phyloP scores from a whole-genome alignment of 495 filamentous ascomycete species.

The Aspergillus diversus region DNA sequence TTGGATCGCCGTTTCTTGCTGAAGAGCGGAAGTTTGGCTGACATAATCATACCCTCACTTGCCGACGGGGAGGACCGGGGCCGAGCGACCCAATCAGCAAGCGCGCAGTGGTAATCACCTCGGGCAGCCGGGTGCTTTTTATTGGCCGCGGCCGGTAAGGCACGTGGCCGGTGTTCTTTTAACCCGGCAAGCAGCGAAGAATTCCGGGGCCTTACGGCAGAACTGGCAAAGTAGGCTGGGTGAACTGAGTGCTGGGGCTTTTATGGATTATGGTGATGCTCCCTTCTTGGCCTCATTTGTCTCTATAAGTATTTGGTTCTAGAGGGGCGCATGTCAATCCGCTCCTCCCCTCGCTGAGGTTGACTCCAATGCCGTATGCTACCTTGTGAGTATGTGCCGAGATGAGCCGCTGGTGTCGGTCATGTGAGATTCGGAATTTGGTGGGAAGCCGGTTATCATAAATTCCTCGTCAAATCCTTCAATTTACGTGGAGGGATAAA shows the following conservation, averaged over 20 bases:
- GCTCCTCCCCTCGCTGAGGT: not conserved
- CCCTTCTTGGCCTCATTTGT: not conserved
- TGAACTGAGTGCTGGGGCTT: not conserved
- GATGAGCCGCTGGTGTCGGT: conserved; percentile 15
- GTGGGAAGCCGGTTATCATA: not conserved
- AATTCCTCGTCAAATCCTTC: not conserved
- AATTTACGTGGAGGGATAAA: not conserved
- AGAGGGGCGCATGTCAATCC: not conserved
- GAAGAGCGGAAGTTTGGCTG: conserved; percentile 33
- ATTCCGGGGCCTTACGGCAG: conserved; percentile 24
- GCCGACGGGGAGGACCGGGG: conserved; percentile 43
- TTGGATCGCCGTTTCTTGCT: conserved; percentile 31
- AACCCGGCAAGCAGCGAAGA: conserved; percentile 23
- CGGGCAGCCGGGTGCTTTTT: conserved; percentile 33
- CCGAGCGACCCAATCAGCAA: conserved; percentile 38
- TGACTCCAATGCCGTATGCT: not conserved
- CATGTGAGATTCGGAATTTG: conserved; percentile 22
- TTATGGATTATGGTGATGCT: not conserved
- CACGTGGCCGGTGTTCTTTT: conserved; percentile 44
- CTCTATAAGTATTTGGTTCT: not conserved
- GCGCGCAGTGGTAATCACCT: conserved; percentile 40
- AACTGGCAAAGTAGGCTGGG: not conserved
- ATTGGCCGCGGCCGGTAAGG: conserved; percentile 32
- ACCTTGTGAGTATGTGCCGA: conserved; percentile 13
- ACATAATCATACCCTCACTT: conserved; percentile 43